Percentiles rank a stretch among this genome's conserved stretches.
phyloP scores from a whole-genome alignment of 1,284 basidiomycete species.

The Erythrobasidium hasegawianum region DNA sequence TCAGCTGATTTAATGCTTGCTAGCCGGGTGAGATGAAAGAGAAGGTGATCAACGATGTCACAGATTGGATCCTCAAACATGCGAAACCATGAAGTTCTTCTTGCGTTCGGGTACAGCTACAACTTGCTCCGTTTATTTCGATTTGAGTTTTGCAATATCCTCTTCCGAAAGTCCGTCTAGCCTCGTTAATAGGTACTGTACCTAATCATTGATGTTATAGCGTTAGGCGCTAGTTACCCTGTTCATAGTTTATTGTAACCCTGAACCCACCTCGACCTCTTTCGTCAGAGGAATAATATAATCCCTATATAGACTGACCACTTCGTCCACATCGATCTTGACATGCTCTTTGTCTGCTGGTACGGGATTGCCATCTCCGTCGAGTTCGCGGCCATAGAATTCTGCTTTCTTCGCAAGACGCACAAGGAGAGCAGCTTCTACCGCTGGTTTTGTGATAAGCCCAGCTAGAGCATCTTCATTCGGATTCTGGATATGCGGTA shows the following conservation, averaged over 20 bases:
- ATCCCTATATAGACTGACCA: conserved; percentile 86
- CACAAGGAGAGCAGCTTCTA: conserved; percentile 80
- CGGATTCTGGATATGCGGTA: conserved; percentile 78
- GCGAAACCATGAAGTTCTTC: neutral
- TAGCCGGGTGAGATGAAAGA: conserved; percentile 33
- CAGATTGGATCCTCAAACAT: conserved; percentile 20
- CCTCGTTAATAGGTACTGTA: conserved; percentile 82
- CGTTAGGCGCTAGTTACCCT: conserved; percentile 4
- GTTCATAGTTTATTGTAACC: neutral
- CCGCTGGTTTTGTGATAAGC: conserved; percentile 93
- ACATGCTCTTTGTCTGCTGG: conserved; percentile 39
- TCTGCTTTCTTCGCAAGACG: conserved; percentile 85
- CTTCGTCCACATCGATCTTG: conserved; percentile 89
- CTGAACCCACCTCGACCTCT: conserved; percentile 80
- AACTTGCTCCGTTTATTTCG: neutral
- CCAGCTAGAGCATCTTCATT: conserved; percentile 66
- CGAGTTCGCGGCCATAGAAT: conserved; percentile 88
- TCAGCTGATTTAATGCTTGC: neutral
- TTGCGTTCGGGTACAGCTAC: neutral
- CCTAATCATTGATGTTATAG: conserved; percentile 54
- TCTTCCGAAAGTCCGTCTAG: conserved; percentile 73
- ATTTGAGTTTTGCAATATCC: conserved; percentile 68
- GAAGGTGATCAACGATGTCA: conserved; percentile 19
- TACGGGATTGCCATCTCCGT: conserved; percentile 60
- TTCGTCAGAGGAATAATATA: conserved; percentile 97